Conservation (phyloP, 208 protist genomes). For the Leishmania gerbilli region DNA sequence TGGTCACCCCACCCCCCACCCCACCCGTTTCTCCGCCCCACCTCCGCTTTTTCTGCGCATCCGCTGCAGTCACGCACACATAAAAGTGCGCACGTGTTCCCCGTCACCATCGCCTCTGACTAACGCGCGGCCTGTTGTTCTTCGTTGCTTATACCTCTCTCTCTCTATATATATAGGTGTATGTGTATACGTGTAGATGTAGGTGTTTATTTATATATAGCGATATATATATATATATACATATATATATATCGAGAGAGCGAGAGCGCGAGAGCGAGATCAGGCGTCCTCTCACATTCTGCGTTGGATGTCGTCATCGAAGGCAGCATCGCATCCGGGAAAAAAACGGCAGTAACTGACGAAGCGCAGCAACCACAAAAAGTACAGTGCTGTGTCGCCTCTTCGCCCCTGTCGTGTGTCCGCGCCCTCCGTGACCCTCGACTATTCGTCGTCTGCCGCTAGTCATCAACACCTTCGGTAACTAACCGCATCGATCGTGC, state of each 20-base stretch:
- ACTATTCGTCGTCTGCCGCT: not conserved
- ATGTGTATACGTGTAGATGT: not conserved
- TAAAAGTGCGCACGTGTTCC: not conserved
- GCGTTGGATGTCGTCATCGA: too few species aligned
- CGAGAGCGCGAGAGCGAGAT: too few species aligned
- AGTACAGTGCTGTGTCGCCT: not conserved
- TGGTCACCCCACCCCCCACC: not conserved
- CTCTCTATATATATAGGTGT: not conserved
- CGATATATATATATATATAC: too few species aligned
- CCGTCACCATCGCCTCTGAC: not conserved
- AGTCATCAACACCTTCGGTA: not conserved
- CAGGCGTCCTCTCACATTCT: too few species aligned
- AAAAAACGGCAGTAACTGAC: too few species aligned
- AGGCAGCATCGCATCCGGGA: too few species aligned
- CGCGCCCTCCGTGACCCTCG: not conserved
- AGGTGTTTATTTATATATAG: too few species aligned
- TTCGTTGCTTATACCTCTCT: not conserved
- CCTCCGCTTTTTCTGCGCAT: constrained; percentile 1
- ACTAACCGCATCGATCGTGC: not conserved
- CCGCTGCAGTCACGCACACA: not conserved
- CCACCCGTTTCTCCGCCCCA: not conserved
- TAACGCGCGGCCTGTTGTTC: not conserved
- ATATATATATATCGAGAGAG: too few species aligned
- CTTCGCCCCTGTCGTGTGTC: not conserved
- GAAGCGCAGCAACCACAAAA: too few species aligned